A percentile compares a stretch with the other conserved stretches of the same genome.
These are phyloP conservation scores for Thermothelomyces thermophilus DNA, from an alignment of 2,329 filamentous ascomycete species.

Conservation along the genomic window DNA sequence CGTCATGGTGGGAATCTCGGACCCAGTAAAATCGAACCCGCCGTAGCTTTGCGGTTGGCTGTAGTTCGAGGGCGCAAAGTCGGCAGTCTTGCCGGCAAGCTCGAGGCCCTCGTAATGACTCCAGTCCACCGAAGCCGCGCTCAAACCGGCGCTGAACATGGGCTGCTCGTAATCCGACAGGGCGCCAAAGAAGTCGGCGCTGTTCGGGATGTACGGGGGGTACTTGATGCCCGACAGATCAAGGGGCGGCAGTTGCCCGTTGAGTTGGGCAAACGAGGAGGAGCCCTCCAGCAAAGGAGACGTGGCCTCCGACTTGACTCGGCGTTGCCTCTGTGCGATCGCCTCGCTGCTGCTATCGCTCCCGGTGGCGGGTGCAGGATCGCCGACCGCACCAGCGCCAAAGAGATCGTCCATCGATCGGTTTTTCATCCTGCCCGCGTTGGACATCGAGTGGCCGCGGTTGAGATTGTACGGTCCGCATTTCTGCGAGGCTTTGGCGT, in stretches of 20 bases:
- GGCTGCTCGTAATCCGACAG: slow-evolving; percentile 49
- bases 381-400: slow-evolving; percentile 34
- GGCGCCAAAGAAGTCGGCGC: slow-evolving; percentile 48
- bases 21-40: slow-evolving; percentile 48
- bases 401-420: slow-evolving; percentile 41
- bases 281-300: slow-evolving; percentile 49
- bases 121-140: slow-evolving; percentile 50
- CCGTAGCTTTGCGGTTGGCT: slow-evolving; percentile 50
- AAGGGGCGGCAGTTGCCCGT: slow-evolving; percentile 48
- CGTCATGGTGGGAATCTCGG: slow-evolving; percentile 49
- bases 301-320: slow-evolving; percentile 54
- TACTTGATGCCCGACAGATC: slow-evolving; percentile 53
- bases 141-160: slow-evolving; percentile 56
- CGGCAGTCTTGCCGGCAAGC: slow-evolving; percentile 39
- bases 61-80: slow-evolving; percentile 48
- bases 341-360: slow-evolving; percentile 33
- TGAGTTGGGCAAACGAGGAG: slow-evolving; percentile 44
- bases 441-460: slow-evolving; percentile 52
- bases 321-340: slow-evolving; percentile 40
- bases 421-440: slow-evolving; percentile 43
- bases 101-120: slow-evolving; percentile 47
- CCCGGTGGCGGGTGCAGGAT: slow-evolving; percentile 33
- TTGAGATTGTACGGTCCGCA: slow-evolving; percentile 55
- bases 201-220: slow-evolving; percentile 39
- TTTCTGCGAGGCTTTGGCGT: slow-evolving; percentile 54